Base-by-base conservation (phyloP, 2,329 filamentous ascomycete species). In the Hortaea sp. region DNA sequence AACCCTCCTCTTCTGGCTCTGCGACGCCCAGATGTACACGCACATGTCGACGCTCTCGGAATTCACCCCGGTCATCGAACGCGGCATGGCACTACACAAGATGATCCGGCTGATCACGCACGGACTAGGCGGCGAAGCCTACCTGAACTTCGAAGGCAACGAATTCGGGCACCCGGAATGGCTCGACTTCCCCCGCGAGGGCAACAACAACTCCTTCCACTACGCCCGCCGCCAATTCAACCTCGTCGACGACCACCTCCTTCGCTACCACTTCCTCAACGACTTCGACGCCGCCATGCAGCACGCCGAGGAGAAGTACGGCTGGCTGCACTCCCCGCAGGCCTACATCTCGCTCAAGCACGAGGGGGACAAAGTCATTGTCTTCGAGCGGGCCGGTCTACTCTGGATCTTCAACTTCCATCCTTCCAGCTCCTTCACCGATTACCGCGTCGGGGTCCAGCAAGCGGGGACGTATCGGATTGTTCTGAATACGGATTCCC, bases 131-230 rank as follows among this genome's bases (percentile, higher is more conserved):
- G 92, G 92, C 46, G 92, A 98, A 68, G 92, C 90, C 35, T 98
- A 95, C 63, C 84, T 98, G 44, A 98, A 97, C 71, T 98, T 98
- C 58, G 89, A 95, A 69, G 92, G 92, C 50, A 98, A 98, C 67
- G 92, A 98, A 67, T 98, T 98, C 61, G 92, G 92, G 0, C 92
- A 98, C 63, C 92, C 92, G 0, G 92, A 98, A 68, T 98, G 92
- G 92, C 84, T 98, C 35, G 92, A 98, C 66, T 98, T 98, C 68
- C 92, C 92, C 4, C 85, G 92, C 43, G 88, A 83, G 60, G 92
- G 92, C 46, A 65, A 65, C 51, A 50, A 52, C 50, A 66, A 66
- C 54, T 60, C 57, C 49, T 65, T 66, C 54, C 63, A 66, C 54
- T 66, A 66, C 52, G 63, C 64, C 11, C 81, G 92, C 20, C 84